phyloP scores from a whole-genome alignment of 805 yeast genomes.

The Yarrowia sp. region DNA sequence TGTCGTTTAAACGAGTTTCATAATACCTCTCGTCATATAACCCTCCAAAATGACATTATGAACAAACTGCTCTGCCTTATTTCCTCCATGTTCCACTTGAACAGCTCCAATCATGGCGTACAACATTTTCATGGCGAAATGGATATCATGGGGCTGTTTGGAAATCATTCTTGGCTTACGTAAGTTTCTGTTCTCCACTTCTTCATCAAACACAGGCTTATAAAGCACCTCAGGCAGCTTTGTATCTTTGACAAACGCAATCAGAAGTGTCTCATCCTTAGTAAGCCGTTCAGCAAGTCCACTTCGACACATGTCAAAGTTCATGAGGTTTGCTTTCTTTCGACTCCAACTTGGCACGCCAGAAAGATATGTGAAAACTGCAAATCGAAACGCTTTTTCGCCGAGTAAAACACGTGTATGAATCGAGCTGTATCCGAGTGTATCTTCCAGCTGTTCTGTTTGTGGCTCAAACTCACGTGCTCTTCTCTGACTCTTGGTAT shows the following conservation, averaged over 20 bases:
- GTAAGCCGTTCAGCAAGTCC: neutral
- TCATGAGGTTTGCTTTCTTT: slow-evolving; percentile 15
- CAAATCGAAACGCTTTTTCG: neutral
- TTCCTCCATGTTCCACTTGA: neutral
- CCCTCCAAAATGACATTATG: slow-evolving; percentile 15
- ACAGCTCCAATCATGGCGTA: slow-evolving; percentile 2
- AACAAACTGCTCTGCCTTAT: slow-evolving; percentile 11
- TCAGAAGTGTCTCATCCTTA: neutral
- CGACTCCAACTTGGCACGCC: slow-evolving; percentile 19
- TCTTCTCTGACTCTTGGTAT: neutral
- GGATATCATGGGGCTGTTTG: neutral
- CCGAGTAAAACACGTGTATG: neutral
- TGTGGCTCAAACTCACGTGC: neutral
- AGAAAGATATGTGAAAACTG: neutral
- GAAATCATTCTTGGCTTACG: neutral
- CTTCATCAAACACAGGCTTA: neutral
- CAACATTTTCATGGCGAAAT: neutral
- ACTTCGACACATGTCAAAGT: slow-evolving; percentile 7
- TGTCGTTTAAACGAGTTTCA: neutral
- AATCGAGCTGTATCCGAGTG: neutral
- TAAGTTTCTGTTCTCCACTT: neutral
- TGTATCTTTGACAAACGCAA: slow-evolving; percentile 7
- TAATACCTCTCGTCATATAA: neutral
- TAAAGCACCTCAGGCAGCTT: neutral
- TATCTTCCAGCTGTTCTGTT: neutral